Conservation (phyloP, 73 alveolate genomes). For the Breviolum minutum region DNA sequence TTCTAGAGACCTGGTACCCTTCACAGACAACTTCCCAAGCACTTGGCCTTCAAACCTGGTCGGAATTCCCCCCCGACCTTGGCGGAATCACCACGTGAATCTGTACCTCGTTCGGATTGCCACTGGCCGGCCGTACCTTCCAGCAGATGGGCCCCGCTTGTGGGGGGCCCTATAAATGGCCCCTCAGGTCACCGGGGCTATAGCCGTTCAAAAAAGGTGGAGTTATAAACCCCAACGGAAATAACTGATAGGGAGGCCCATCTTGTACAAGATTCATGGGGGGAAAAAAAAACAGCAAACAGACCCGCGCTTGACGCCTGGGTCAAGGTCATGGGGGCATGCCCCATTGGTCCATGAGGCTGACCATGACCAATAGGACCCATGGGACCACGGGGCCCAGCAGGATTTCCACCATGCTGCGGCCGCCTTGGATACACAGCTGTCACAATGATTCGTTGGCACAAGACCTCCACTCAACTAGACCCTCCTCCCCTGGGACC, state of each 20-base stretch:
- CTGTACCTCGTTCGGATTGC: slow-evolving; percentile 44
- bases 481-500: not conserved
- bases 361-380: not conserved
- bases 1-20: not conserved
- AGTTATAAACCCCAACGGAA: too few relatives aligned
- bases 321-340: not conserved
- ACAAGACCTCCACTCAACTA: too few relatives aligned
- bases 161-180: not conserved
- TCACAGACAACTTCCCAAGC: not conserved
- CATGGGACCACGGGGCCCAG: not conserved
- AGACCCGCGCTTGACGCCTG: slow-evolving; percentile 4
- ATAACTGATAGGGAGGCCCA: too few relatives aligned
- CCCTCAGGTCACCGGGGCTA: too few relatives aligned
- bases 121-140: slow-evolving; percentile 63
- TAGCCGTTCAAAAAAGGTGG: too few relatives aligned
- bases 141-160: too few relatives aligned
- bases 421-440: not conserved
- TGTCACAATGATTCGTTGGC: too few relatives aligned
- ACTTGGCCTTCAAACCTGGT: not conserved
- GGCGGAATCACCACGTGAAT: slow-evolving; percentile 58
- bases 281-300: not conserved
- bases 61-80: not conserved
- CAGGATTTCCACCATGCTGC: not conserved
- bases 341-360: not conserved
- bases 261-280: too few relatives aligned